Evolutionary conservation across 495 filamentous ascomycete genomes (phyloP), one percentile per base, ranked within the genome.

Genomic region (Hypoxylon crocopeplum): DNA sequence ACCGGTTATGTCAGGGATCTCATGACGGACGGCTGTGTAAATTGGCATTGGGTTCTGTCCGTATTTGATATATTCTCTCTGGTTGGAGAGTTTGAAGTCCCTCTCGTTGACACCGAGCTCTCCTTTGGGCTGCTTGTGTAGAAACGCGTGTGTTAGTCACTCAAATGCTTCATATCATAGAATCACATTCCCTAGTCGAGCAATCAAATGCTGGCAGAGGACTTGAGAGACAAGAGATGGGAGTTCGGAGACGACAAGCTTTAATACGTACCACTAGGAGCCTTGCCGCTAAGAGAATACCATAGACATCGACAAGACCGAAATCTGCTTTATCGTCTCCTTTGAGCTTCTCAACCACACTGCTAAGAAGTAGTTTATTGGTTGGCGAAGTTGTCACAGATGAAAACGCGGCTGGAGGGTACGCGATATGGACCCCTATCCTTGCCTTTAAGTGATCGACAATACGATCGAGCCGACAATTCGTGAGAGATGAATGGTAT

Each of bases 1-100:
- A 0, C 73, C 62, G 13, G 77, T 72, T 27, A 82, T 69, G 10
- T 87, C 71, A 0, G 94, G 94, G n/a, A 98, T 97, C 69, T 98
- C 93, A 68, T 98, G 94, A 11, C 94, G 85, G 2, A 98, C 93
- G 1, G 92, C 91, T 2, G 92, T 92, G 62, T 97, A 98, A 30
- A 98, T 96, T 1, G 94, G 94, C 54, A 98, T 71, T 10, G 94
- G 94, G 59, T 94, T 83, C 27, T 86, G 82, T 5, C 94, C 94
- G 67, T 85, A 77, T 33, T 84, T 77, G 7, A 95, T 75, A 54
- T 88, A 92, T 33, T 77, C 75, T 47, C 81, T 78, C 67, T 98
- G 94, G 52, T 86, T 90, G 0, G 93, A 97, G 19, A 98, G 71
- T 67, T 97, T 98, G 49, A 97, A 84, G 70, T 97, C 92, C 22